Percentiles rank a stretch among this genome's conserved stretches.
These are phyloP conservation scores for Blastobotrys proliferans DNA, from an alignment of 1,139 yeast species.

Conservation along the genomic window DNA sequence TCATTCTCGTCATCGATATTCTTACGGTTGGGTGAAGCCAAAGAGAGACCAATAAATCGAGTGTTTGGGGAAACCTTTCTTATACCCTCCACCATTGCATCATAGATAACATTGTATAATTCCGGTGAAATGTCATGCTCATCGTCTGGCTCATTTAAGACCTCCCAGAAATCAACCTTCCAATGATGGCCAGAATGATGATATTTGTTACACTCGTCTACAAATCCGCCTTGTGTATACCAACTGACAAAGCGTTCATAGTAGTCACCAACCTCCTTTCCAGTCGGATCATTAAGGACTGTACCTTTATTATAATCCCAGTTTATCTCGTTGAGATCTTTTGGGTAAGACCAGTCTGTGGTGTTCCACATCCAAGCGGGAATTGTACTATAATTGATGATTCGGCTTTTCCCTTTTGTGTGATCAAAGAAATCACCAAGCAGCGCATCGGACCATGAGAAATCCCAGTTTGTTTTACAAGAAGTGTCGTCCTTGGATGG, in stretches of 20 bases:
- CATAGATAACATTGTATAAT: background rate
- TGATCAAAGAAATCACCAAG: background rate
- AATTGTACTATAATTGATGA: background rate
- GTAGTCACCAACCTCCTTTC: background rate
- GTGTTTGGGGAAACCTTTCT: background rate
- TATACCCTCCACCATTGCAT: background rate
- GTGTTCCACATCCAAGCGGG: background rate
- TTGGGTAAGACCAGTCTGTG: background rate
- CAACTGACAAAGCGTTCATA: background rate
- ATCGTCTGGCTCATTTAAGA: background rate
- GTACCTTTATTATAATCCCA: background rate
- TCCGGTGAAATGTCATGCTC: background rate
- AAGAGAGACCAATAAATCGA: background rate
- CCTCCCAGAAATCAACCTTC: background rate
- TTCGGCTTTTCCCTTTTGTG: background rate
- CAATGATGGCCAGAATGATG: background rate
- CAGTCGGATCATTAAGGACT: background rate
- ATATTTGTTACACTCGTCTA: background rate
- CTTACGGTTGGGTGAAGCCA: background rate
- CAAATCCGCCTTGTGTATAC: background rate
- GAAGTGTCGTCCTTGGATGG: background rate
- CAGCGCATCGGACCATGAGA: background rate
- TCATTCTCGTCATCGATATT: too few relatives aligned
- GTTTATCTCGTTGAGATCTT: background rate
- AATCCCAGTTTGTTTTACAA: background rate